These are phyloP conservation scores for Bullera alba DNA, from an alignment of 768 basidiomycete genomes.

Conservation along the genomic window DNA sequence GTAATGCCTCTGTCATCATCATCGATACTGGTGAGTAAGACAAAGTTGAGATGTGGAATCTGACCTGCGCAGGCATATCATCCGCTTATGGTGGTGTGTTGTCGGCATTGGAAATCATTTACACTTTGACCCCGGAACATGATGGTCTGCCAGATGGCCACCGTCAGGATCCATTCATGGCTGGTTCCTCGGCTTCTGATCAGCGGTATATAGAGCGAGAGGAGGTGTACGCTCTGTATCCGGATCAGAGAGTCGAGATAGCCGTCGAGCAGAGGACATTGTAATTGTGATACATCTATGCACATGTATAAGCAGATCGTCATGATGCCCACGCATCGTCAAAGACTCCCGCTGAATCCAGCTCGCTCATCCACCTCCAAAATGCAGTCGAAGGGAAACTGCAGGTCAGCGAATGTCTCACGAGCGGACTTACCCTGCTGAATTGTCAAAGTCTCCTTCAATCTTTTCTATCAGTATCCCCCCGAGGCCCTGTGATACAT, in stretches of 20 bases:
- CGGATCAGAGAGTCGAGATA: background rate
- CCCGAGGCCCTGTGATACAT: slow-evolving; percentile 59
- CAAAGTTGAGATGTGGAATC: background rate
- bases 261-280: background rate
- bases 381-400: slow-evolving; percentile 71
- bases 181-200: background rate
- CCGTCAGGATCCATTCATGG: background rate
- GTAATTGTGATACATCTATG: background rate
- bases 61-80: slow-evolving; percentile 63
- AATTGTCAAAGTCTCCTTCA: slow-evolving; percentile 83
- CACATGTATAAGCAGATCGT: too few relatives aligned
- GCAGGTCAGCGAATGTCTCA: background rate
- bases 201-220: background rate
- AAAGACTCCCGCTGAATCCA: slow-evolving; percentile 38
- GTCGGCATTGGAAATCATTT: slow-evolving; percentile 79
- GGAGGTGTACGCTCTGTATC: background rate
- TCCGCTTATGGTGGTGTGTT: slow-evolving; percentile 90
- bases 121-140: slow-evolving; percentile 63
- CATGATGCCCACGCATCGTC: slow-evolving; percentile 28
- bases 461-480: slow-evolving; percentile 73
- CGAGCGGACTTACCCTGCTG: slow-evolving; percentile 53
- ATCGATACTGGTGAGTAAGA: slow-evolving; percentile 74
- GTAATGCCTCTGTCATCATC: slow-evolving; percentile 85
- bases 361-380: slow-evolving; percentile 43
- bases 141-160: background rate